Percentiles rank a stretch among this genome's conserved stretches.
Evolutionary conservation across 1,139 yeast genomes (phyloP).

Genomic region (Hyphopichia buzzinii): DNA sequence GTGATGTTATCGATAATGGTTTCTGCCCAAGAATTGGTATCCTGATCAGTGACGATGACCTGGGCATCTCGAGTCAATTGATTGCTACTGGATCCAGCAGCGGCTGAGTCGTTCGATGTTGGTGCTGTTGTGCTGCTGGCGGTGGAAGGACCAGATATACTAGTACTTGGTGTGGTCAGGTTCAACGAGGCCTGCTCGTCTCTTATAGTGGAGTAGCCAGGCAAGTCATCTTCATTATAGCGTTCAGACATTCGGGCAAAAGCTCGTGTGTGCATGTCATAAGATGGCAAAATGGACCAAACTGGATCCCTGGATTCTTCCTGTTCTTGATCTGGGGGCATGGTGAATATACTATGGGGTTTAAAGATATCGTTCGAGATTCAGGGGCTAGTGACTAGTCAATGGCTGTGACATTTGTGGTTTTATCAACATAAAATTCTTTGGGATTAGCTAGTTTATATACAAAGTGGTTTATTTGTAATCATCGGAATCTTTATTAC

Average conservation of each 20-base stretch:
- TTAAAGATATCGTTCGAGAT: too few relatives aligned
- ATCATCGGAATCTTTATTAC: too few relatives aligned
- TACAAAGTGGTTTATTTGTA: too few relatives aligned
- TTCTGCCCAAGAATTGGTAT: conserved; percentile 31
- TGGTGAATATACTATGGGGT: too few relatives aligned
- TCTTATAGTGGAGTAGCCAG: background rate
- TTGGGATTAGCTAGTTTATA: too few relatives aligned
- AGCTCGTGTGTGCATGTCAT: conserved; percentile 5
- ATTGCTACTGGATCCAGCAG: background rate
- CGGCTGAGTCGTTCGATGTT: background rate
- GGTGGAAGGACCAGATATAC: background rate
- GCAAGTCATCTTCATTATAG: conserved; percentile 2
- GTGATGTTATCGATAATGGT: conserved; percentile 40
- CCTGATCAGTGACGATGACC: conserved; percentile 33
- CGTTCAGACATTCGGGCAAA: conserved; percentile 6
- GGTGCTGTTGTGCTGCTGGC: background rate
- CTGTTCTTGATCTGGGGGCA: background rate
- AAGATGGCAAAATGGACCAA: conserved; percentile 6
- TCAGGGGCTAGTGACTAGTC: too few relatives aligned
- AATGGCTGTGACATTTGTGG: too few relatives aligned
- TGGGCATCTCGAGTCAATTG: conserved; percentile 4
- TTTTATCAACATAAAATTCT: too few relatives aligned
- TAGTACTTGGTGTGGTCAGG: background rate
- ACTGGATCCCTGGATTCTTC: conserved; percentile 8
- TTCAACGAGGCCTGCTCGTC: background rate